Percentiles rank a stretch among this genome's conserved stretches.
phyloP scores from a whole-genome alignment of 2,329 filamentous ascomycete genomes.

The Leptodontidium sp. region DNA sequence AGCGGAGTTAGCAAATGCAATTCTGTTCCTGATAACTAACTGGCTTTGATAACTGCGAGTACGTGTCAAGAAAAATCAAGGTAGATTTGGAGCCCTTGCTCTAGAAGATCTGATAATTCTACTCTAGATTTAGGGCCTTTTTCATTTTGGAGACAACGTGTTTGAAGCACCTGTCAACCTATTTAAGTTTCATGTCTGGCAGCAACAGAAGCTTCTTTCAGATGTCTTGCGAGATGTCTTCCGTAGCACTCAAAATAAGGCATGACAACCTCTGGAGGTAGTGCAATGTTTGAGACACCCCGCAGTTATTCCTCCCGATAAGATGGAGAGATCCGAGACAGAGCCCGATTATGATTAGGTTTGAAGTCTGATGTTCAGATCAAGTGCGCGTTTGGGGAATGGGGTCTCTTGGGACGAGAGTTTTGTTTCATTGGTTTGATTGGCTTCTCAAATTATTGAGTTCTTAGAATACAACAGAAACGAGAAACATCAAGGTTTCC shows the following conservation, averaged over 20 bases:
- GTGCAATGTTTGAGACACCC: not conserved
- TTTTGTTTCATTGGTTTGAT: not conserved
- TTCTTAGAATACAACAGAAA: too few relatives aligned
- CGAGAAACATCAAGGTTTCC: too few relatives aligned
- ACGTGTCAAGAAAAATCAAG: not conserved
- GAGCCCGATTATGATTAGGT: not conserved
- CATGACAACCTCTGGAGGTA: not conserved
- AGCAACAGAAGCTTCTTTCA: not conserved
- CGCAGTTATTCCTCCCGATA: not conserved
- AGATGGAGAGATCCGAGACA: not conserved
- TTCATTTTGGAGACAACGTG: too few relatives aligned
- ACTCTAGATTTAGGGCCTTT: too few relatives aligned
- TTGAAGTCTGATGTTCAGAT: not conserved
- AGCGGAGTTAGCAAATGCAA: conserved; percentile 13
- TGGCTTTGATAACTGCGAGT: not conserved
- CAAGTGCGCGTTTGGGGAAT: not conserved
- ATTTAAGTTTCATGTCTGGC: not conserved
- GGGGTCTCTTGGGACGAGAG: not conserved
- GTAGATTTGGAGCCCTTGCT: too few relatives aligned
- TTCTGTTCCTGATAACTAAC: not conserved
- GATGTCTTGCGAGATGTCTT: not conserved
- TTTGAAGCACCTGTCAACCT: too few relatives aligned
- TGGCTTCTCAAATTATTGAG: not conserved
- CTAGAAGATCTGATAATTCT: too few relatives aligned
- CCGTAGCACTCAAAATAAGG: not conserved